These are phyloP conservation scores for Hansenula lynferdii DNA, from an alignment of 1,139 yeast genomes.

Conservation along the genomic window DNA sequence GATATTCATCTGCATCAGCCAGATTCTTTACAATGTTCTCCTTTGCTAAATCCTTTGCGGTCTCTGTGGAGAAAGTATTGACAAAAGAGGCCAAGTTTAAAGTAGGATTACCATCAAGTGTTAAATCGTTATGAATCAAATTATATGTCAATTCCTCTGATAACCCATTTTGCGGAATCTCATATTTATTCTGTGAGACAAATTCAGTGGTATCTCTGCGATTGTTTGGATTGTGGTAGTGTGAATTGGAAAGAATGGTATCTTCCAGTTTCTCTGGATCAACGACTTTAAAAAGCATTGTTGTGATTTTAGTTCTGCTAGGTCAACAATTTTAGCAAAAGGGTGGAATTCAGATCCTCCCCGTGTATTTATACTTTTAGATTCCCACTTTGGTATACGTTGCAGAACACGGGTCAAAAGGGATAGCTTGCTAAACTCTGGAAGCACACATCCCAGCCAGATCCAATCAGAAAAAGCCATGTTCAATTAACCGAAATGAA, in stretches of 20 bases:
- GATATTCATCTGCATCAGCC: constrained; percentile 93
- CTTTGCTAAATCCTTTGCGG: constrained; percentile 44
- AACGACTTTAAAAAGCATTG: constrained; percentile 19
- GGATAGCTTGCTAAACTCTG: too few species aligned
- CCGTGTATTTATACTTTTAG: too few species aligned
- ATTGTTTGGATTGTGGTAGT: constrained; percentile 16
- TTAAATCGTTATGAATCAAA: constrained; percentile 65
- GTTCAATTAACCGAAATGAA: too few species aligned
- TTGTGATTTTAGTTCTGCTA: not conserved
- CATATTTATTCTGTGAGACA: constrained; percentile 34
- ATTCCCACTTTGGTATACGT: too few species aligned
- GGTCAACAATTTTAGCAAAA: too few species aligned
- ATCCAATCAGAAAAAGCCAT: too few species aligned
- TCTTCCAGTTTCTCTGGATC: constrained; percentile 23
- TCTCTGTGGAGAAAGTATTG: constrained; percentile 60
- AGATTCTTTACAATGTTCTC: constrained; percentile 82
- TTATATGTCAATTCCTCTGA: constrained; percentile 51
- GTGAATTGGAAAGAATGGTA: constrained; percentile 17
- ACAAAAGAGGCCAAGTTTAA: constrained; percentile 88
- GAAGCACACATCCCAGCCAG: too few species aligned
- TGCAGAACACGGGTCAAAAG: too few species aligned
- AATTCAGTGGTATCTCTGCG: constrained; percentile 12
- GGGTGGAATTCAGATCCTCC: too few species aligned
- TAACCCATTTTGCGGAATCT: constrained; percentile 55
- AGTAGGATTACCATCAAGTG: constrained; percentile 80